These are phyloP conservation scores for Rosa persica DNA, from an alignment of 306 rosid species.

Conservation along the genomic window DNA sequence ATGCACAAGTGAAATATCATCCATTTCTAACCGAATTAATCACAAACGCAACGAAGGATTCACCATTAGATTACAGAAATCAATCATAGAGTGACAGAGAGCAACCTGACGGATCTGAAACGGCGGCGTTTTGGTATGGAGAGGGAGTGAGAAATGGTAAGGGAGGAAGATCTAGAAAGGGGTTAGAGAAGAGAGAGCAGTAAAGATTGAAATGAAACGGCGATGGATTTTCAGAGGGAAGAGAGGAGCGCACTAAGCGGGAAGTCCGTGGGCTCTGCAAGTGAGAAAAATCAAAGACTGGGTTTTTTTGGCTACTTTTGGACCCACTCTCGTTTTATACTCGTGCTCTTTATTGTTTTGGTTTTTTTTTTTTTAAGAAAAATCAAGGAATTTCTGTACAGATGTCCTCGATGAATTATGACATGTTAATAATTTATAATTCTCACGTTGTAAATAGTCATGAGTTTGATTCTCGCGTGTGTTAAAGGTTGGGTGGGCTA, in stretches of 20 bases:
- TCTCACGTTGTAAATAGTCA: too few relatives aligned
- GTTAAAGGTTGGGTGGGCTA: too few relatives aligned
- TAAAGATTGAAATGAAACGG: constrained; percentile 27
- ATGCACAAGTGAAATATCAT: background rate
- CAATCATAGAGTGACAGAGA: background rate
- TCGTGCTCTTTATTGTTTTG: background rate
- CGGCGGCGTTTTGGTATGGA: background rate
- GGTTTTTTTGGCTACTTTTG: background rate
- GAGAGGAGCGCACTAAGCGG: constrained; percentile 37
- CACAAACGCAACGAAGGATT: background rate
- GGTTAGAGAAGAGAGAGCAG: background rate
- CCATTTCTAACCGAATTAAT: background rate
- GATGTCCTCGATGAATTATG: too few relatives aligned
- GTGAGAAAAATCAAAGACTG: background rate
- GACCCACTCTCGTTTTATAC: too few relatives aligned
- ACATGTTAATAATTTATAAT: too few relatives aligned
- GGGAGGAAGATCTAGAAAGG: constrained; percentile 4
- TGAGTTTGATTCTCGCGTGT: too few relatives aligned
- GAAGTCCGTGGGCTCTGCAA: constrained; percentile 53
- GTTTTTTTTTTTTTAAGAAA: background rate
- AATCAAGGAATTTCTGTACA: too few relatives aligned
- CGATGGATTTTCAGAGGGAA: constrained; percentile 21
- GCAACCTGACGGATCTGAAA: constrained; percentile 39
- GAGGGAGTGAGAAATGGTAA: background rate
- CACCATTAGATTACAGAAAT: background rate